Evolutionary conservation across 2,329 filamentous ascomycete species (phyloP).

Genomic region (Pseudogymnoascus pannorum): DNA sequence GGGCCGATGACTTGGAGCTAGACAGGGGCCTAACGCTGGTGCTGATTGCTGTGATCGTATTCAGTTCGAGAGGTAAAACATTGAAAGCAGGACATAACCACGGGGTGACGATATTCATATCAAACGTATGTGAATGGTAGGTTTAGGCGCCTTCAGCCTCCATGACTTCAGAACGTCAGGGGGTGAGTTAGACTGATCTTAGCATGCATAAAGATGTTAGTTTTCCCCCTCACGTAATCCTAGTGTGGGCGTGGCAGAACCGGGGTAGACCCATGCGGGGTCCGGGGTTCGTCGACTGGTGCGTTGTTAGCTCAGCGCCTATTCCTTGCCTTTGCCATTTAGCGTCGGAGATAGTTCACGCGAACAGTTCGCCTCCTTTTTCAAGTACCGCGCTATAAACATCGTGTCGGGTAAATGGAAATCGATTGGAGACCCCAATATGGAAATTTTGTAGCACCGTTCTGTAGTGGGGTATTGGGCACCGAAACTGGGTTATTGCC

Average conservation of each 20-base stretch:
- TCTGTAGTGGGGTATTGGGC: not conserved
- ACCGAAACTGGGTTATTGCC: no score
- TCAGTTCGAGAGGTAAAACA: not conserved
- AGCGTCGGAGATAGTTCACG: not conserved
- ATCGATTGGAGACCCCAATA: not conserved
- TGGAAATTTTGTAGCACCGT: not conserved
- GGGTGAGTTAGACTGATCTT: no score
- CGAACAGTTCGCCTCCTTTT: not conserved
- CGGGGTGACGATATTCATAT: not conserved
- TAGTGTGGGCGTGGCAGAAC: not conserved
- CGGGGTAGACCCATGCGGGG: not conserved
- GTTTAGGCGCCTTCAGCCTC: not conserved
- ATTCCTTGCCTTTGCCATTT: not conserved
- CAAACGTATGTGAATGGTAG: not conserved
- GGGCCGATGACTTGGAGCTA: not conserved
- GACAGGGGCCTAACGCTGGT: not conserved
- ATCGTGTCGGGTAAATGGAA: not conserved
- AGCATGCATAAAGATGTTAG: no score
- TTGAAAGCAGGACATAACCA: not conserved
- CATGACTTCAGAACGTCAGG: not conserved
- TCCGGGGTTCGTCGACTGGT: not conserved
- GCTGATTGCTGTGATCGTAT: not conserved
- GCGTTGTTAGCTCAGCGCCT: not conserved
- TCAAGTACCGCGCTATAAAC: not conserved
- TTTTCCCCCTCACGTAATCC: not conserved